phyloP scores from a whole-genome alignment of 1,139 yeast genomes.

The Wickerhamomyces sp. region DNA sequence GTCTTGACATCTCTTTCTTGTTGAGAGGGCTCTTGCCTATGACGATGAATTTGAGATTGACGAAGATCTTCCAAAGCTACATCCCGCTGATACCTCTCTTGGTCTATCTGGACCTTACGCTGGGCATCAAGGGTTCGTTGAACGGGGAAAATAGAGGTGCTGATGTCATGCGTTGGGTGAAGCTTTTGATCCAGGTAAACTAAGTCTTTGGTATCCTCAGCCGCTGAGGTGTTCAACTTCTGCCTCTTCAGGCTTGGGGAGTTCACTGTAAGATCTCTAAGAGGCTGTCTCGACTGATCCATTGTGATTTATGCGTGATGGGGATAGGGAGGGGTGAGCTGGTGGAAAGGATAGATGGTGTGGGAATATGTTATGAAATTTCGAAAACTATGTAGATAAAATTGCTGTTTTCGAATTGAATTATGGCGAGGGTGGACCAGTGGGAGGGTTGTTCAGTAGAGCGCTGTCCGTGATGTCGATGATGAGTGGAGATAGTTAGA shows the following conservation, averaged over 20 bases:
- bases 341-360: no score
- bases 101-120: not conserved
- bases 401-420: no score
- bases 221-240: constrained; percentile 7
- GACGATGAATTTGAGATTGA: not conserved
- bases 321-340: no score
- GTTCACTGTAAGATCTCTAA: constrained; percentile 20
- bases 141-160: not conserved
- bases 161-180: no score
- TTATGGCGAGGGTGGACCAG: no score
- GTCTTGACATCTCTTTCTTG: not conserved
- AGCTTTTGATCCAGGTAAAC: no score
- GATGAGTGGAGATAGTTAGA: no score
- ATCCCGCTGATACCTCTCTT: not conserved
- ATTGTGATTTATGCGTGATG: no score
- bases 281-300: constrained; percentile 14
- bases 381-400: no score
- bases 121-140: not conserved
- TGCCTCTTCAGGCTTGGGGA: constrained; percentile 24
- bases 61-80: constrained; percentile 2
- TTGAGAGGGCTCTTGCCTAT: not conserved
- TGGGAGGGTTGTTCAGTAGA: no score
- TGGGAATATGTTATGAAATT: no score
- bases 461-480: no score
- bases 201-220: constrained; percentile 1